Evolutionary conservation across 805 yeast species (phyloP).

Genomic region (Candida michaelii): DNA sequence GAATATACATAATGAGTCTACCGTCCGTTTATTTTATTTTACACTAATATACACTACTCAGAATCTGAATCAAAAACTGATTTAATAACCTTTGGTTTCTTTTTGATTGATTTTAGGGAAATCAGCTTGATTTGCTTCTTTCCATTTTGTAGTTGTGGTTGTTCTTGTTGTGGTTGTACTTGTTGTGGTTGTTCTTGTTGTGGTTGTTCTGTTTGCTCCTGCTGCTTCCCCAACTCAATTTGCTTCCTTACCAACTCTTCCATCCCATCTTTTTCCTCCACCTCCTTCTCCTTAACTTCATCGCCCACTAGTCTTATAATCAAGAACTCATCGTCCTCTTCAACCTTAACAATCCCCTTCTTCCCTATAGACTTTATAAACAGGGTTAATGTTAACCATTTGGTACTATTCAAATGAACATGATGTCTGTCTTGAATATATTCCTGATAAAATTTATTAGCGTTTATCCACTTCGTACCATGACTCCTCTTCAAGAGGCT

Average conservation of each 20-base stretch:
- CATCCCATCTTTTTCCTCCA: constrained; percentile 6
- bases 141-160: not conserved
- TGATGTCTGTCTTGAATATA: constrained; percentile 81
- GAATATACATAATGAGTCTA: not conserved
- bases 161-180: not conserved
- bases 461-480: constrained; percentile 77
- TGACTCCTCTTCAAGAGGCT: constrained; percentile 62
- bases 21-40: not conserved
- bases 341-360: constrained; percentile 56
- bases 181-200: not conserved
- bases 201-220: not conserved
- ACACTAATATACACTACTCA: constrained; percentile 1
- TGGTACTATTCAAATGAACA: constrained; percentile 87
- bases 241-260: constrained; percentile 45
- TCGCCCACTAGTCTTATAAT: constrained; percentile 31
- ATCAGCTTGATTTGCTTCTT: constrained; percentile 2
- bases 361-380: constrained; percentile 64
- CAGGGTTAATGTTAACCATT: constrained; percentile 67
- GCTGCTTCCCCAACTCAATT: constrained; percentile 42
- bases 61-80: constrained; percentile 9
- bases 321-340: constrained; percentile 29
- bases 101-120: constrained; percentile 3
- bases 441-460: constrained; percentile 88
- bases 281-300: constrained; percentile 3
- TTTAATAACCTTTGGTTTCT: not conserved